Conservation (phyloP, 2,329 filamentous ascomycete genomes). For the Stagonosporopsis chrysanthemi region DNA sequence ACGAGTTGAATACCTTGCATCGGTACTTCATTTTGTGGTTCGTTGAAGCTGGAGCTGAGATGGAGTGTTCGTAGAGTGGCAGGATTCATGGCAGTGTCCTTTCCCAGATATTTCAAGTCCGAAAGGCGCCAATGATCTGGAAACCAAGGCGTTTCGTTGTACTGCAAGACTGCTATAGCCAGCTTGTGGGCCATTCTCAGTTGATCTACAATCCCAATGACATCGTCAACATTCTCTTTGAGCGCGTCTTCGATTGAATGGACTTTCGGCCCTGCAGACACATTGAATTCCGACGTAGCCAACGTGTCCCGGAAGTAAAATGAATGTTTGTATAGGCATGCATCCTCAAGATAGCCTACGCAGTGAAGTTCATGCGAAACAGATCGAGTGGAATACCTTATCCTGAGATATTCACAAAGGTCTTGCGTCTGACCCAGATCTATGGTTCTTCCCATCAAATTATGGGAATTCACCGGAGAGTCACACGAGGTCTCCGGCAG, state of each 20-base stretch:
- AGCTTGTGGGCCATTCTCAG: background rate
- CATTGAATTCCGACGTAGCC: background rate
- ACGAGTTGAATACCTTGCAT: background rate
- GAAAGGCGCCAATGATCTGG: background rate
- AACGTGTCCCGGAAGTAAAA: background rate
- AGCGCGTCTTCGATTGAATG: background rate
- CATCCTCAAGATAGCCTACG: no score
- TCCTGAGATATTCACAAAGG: no score
- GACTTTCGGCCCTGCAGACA: background rate
- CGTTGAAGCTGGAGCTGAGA: background rate
- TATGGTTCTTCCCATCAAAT: no score
- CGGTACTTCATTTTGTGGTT: background rate
- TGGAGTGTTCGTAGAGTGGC: background rate
- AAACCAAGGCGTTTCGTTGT: slow-evolving; percentile 4
- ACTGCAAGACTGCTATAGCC: background rate
- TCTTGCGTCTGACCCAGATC: no score
- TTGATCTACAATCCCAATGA: background rate
- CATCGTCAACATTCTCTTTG: background rate
- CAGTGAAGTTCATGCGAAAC: no score
- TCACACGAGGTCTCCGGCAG: no score
- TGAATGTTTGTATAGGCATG: no score
- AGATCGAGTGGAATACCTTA: no score
- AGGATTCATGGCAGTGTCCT: background rate
- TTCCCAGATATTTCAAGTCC: background rate
- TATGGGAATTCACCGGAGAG: no score